A percentile compares a stretch with the other conserved stretches of the same genome.
phyloP scores from a whole-genome alignment of 2,329 filamentous ascomycete genomes.

The Graphilbum fragrans region DNA sequence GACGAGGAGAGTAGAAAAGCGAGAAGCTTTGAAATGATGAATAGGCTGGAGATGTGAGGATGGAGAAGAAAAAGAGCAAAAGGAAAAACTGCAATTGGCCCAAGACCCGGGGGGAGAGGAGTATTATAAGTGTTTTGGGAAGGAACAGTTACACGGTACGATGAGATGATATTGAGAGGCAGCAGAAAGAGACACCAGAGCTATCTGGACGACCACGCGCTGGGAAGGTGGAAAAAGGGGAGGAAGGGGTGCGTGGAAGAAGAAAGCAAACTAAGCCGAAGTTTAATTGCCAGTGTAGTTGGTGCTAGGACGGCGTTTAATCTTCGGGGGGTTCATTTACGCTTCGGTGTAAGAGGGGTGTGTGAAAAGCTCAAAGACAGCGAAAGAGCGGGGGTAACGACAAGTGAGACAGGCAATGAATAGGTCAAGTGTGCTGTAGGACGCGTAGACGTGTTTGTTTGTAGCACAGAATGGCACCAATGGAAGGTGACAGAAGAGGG shows the following conservation, averaged over 20 bases:
- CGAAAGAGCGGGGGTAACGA: too few relatives aligned
- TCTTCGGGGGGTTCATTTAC: background rate
- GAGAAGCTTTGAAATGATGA: too few relatives aligned
- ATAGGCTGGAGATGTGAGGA: too few relatives aligned
- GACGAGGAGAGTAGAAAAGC: too few relatives aligned
- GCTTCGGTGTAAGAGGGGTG: background rate
- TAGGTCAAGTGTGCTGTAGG: too few relatives aligned
- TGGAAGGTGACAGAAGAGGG: background rate
- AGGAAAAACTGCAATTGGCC: too few relatives aligned
- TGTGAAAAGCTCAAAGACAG: background rate
- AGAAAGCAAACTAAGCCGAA: slow-evolving; percentile 15
- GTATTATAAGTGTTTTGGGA: too few relatives aligned
- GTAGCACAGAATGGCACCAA: background rate
- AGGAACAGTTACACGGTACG: too few relatives aligned
- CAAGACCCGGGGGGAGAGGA: too few relatives aligned
- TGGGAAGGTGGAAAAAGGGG: background rate
- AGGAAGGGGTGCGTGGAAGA: background rate
- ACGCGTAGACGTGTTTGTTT: background rate
- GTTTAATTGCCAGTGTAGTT: background rate
- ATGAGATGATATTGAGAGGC: too few relatives aligned
- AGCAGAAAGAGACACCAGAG: background rate
- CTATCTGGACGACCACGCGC: background rate
- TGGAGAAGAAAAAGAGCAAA: too few relatives aligned
- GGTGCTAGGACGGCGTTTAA: background rate
- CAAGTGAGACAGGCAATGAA: too few relatives aligned